Evolutionary conservation across 805 yeast genomes (phyloP).

Genomic region (Barnettozyma pratensis): DNA sequence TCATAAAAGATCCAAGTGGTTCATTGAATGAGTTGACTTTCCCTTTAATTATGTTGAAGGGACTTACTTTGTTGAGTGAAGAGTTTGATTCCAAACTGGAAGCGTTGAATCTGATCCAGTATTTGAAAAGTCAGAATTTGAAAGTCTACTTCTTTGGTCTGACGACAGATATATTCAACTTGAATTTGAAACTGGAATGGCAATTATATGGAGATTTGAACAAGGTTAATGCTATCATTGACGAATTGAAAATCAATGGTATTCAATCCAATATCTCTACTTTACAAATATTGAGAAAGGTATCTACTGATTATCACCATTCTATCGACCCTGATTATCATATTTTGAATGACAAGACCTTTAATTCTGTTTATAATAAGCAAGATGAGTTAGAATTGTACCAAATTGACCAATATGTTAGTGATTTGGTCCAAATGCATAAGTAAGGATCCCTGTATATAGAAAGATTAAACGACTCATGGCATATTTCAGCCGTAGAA

Average conservation of each 20-base stretch:
- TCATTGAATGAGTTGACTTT: conserved; percentile 3
- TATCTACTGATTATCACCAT: conserved; percentile 7
- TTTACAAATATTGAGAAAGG: conserved; percentile 9
- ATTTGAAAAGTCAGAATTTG: conserved; percentile 25
- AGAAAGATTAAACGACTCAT: background rate
- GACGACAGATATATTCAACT: conserved; percentile 34
- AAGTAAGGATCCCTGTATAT: background rate
- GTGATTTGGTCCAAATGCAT: background rate
- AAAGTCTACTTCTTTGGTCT: conserved; percentile 34
- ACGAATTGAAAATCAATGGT: conserved; percentile 38
- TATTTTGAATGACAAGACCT: background rate
- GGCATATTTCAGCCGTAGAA: background rate
- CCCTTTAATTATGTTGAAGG: conserved; percentile 1
- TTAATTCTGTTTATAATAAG: conserved; percentile 1
- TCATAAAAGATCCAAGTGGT: background rate
- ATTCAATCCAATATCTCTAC: conserved; percentile 32
- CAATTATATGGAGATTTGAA: conserved; percentile 31
- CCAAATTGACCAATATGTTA: conserved; percentile 4
- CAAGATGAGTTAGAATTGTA: conserved; percentile 6
- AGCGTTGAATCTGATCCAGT: conserved; percentile 21
- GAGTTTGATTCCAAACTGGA: conserved; percentile 1
- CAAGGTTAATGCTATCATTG: conserved; percentile 29
- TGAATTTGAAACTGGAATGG: conserved; percentile 34
- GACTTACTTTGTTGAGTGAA: background rate
- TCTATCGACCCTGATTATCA: background rate